phyloP scores from a whole-genome alignment of 805 yeast species.

The Cyberlindnera meyerae region DNA sequence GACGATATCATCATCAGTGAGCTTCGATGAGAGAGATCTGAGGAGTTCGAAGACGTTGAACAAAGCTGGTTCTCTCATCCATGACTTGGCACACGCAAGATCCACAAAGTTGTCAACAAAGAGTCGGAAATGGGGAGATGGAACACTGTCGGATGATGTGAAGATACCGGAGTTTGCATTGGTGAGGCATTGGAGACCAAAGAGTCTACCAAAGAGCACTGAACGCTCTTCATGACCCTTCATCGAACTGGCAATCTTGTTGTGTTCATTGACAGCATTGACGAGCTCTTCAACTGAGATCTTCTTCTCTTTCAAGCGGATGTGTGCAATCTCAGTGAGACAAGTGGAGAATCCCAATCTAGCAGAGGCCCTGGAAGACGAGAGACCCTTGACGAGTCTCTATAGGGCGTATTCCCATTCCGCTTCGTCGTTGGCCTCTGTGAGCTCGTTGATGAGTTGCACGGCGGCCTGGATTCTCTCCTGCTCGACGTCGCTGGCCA shows the following conservation, averaged over 20 bases:
- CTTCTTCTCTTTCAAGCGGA: conserved; percentile 28
- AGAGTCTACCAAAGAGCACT: conserved; percentile 72
- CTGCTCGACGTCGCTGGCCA: conserved; percentile 69
- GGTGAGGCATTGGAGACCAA: conserved; percentile 73
- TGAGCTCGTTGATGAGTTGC: conserved; percentile 55
- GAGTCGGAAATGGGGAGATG: conserved; percentile 28
- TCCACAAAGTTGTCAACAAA: conserved; percentile 47
- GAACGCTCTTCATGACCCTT: conserved; percentile 85
- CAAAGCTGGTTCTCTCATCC: conserved; percentile 82
- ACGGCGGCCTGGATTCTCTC: conserved; percentile 75
- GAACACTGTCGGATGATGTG: conserved; percentile 1
- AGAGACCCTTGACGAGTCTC: conserved; percentile 74
- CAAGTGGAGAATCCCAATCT: conserved; percentile 88
- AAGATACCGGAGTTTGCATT: conserved; percentile 35
- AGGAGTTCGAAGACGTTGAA: conserved; percentile 61
- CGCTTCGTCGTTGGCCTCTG: conserved; percentile 33
- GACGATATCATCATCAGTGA: conserved; percentile 16
- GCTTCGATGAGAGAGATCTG: conserved; percentile 24
- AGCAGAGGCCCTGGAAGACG: conserved; percentile 79
- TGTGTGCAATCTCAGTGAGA: conserved; percentile 57
- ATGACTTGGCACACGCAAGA: conserved; percentile 60
- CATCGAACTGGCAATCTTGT: conserved; percentile 36
- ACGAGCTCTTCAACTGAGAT: conserved; percentile 38
- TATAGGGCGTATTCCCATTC: conserved; percentile 83
- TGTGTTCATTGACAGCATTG: conserved; percentile 30